Evolutionary conservation across 345 rosid genomes (phyloP).

Genomic region (Acer saccharum): DNA sequence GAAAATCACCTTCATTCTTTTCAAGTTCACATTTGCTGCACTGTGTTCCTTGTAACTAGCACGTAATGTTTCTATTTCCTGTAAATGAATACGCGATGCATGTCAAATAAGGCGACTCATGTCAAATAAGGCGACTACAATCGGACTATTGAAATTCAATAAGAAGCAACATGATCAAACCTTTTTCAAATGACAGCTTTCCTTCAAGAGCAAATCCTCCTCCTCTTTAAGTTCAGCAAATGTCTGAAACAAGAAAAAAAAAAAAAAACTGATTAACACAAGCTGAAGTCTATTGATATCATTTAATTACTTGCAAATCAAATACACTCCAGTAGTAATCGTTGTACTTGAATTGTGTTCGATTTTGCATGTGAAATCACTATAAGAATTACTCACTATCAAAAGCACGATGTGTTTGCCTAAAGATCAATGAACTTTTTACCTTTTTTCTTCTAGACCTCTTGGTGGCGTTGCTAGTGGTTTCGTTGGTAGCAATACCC

Average conservation of each 20-base stretch:
- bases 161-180: constrained; percentile 26
- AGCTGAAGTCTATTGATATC: not conserved
- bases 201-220: constrained; percentile 59
- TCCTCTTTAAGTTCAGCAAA: constrained; percentile 76
- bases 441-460: constrained; percentile 74
- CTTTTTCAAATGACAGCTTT: constrained; percentile 54
- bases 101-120: not conserved
- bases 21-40: constrained; percentile 60
- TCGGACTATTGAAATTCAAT: not conserved
- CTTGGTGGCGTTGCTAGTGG: constrained; percentile 37
- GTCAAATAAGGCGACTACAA: not conserved
- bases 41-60: constrained; percentile 50
- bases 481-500: constrained; percentile 46
- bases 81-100: constrained; percentile 20
- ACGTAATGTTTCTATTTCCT: constrained; percentile 63
- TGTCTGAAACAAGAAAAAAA: constrained; percentile 44
- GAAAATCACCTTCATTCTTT: constrained; percentile 67
- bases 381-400: not conserved
- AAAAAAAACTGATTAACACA: not conserved
- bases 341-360: not conserved
- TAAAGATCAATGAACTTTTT: not conserved
- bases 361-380: not conserved
- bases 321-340: too few species aligned
- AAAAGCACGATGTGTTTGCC: not conserved
- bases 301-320: not conserved